Percentiles rank a stretch among this genome's conserved stretches.
Evolutionary conservation across 164 flowering plant species (phyloP).

Genomic region (Berberis vulgaris): DNA sequence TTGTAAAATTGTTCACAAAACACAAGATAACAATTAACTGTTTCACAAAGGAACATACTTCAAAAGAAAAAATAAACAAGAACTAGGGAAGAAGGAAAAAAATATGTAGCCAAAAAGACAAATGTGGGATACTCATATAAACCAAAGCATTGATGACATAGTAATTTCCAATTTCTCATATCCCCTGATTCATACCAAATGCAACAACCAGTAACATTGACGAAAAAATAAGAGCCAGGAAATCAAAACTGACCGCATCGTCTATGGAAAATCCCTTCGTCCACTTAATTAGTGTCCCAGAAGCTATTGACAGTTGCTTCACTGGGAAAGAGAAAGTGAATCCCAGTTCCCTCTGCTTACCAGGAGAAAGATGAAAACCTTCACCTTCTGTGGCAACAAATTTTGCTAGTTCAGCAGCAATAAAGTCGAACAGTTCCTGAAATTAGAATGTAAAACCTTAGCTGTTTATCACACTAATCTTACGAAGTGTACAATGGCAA

Average conservation of each 20-base stretch:
- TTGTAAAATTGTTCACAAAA: too few species aligned
- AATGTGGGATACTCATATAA: too few species aligned
- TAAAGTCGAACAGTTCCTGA: constrained; percentile 65
- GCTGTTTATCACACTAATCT: not conserved
- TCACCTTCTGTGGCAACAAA: constrained; percentile 78
- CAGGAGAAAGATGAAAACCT: constrained; percentile 43
- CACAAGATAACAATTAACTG: too few species aligned
- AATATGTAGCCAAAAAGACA: too few species aligned
- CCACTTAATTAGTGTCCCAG: constrained; percentile 85
- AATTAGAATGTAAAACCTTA: not conserved
- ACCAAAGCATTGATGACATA: not conserved
- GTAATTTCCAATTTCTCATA: not conserved
- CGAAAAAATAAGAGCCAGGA: not conserved
- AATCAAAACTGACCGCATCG: constrained; percentile 46
- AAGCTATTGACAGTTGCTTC: constrained; percentile 58
- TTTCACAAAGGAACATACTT: too few species aligned
- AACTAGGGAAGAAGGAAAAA: too few species aligned
- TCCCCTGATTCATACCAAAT: not conserved
- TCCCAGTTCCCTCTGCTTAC: constrained; percentile 85
- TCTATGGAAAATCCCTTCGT: constrained; percentile 86
- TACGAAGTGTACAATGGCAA: not conserved
- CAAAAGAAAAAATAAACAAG: too few species aligned
- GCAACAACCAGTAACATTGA: not conserved
- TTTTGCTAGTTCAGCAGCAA: constrained; percentile 66
- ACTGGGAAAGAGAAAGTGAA: constrained; percentile 96